Conservation (phyloP, 129 eudicot species). For the Flaveria linearis region DNA sequence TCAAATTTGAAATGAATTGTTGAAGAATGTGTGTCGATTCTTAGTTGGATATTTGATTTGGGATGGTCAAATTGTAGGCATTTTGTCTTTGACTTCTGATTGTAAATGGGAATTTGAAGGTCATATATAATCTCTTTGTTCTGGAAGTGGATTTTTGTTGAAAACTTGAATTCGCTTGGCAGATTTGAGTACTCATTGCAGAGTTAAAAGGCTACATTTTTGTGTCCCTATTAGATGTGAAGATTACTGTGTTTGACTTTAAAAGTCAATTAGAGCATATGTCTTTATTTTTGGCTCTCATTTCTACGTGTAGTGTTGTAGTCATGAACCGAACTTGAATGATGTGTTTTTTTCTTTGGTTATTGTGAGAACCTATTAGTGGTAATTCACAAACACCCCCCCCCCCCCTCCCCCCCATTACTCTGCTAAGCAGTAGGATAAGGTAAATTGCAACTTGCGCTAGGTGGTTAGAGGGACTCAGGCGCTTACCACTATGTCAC, state of each 20-base stretch:
- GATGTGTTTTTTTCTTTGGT: no score
- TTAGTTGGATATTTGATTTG: not conserved
- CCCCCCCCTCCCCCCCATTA: no score
- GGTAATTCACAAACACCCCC: not conserved
- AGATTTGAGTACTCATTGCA: not conserved
- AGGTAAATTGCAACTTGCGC: not conserved
- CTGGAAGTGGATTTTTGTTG: not conserved
- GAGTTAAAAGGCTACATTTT: not conserved
- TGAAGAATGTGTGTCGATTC: no score
- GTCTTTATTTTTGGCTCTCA: not conserved
- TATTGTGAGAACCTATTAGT: not conserved
- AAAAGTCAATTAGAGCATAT: not conserved
- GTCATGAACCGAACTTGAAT: slow-evolving; percentile 8
- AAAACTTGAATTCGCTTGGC: not conserved
- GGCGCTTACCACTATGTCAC: not conserved
- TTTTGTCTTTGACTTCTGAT: not conserved
- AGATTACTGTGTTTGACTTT: not conserved
- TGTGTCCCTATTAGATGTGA: not conserved
- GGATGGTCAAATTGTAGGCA: not conserved
- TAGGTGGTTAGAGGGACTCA: not conserved
- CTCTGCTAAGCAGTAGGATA: not conserved
- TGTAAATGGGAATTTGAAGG: not conserved
- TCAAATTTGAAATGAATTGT: not conserved
- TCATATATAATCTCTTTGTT: not conserved
- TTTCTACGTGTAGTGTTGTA: not conserved